Evolutionary conservation across 352 stramenopile genomes (phyloP), one percentile per base, ranked within the genome.

Genomic region (Pythium insidiosum): DNA sequence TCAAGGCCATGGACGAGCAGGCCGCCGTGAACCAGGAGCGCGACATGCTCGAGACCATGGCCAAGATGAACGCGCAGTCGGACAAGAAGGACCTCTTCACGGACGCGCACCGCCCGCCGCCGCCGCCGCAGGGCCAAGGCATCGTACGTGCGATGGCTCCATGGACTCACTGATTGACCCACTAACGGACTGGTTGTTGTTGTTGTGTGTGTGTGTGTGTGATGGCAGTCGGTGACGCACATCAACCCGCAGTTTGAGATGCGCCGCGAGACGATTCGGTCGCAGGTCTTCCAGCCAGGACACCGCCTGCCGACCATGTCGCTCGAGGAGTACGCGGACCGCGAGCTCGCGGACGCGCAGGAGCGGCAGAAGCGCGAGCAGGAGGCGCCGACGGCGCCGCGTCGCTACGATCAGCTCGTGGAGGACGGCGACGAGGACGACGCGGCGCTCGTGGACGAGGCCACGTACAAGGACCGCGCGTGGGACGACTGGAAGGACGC

Each of bases 401-500:
- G 75, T 44, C 76, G 95, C 34, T 98, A 97, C 62, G 90, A 98
- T 10, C 88, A 98, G 56, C 69, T 98, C 5, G 70, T 88, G 1
- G 76, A 85, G 36, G 95, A 98, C 61, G 94, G 94, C 37, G 89
- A 98, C 44, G 95, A 98, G 59, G 95, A 98, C 56, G 66, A 97
- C 58, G 56, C 81, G 1, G 61, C 74, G 37, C 74, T 98, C 25
- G 83, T 97, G 15, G 91, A 98, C 46, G 83, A 96, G 37, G 84
- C 83, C 37, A 88, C 89, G 13, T 84, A 88, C 53, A 84, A 97
- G 30, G 95, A 98, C 61, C 82, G 94, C 34, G 68, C 85, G 15
- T 98, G 95, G 95, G 95, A 98, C 66, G 88, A 98, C 67, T 98
- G 80, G 73, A 98, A 98, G 66, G 95, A 98, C 46, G 84, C 90